Evolutionary conservation across 345 rosid genomes (phyloP), one percentile per base, ranked within the genome.

Genomic region (Citropsis articulata): DNA sequence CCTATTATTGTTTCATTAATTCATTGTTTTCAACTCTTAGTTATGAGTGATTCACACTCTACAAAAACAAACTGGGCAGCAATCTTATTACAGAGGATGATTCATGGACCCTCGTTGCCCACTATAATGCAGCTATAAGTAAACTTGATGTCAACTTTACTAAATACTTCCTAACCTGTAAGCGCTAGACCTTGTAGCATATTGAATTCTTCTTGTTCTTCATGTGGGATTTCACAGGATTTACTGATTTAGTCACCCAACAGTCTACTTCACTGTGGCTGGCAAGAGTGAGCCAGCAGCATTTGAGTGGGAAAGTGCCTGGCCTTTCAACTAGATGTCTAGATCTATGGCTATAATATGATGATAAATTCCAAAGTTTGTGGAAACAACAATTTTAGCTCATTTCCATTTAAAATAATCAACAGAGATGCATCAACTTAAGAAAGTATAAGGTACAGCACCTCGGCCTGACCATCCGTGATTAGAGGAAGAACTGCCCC

Each of bases 401-500:
- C 5, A 48, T 40, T 42, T 45, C 1, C 0, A 31, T 50, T 53
- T 40, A 30, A 35, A 56, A 7, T 13, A 28, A 12, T 9, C 9
- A n/a, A 8, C 9, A 62, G 63, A 82, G 33, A 35, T 38, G 8
- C n/a, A 64, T 65, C 53, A 28, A 68, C 22, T 24, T 28, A n/a
- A 68, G 31, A 38, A 24, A 63, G 55, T 14, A 60, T 50, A 73
- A 66, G 55, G 40, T 22, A 40, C 28, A 69, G 24, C 65, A 84
- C 89, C 87, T 86, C 87, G 33, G 85, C 71, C 74, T 72, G 86
- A 55, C 78, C 80, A 60, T 88, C 84, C 19, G 84, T 82, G 80
- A 85, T 75, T 48, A 85, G 87, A 76, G 88, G 91, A 83, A 82
- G 80, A 61, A 85, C 87, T 13, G 89, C 86, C 69, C 82, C 88